Evolutionary conservation across 2,329 filamentous ascomycete species (phyloP).

Genomic region (Parascedosporium putredinis): DNA sequence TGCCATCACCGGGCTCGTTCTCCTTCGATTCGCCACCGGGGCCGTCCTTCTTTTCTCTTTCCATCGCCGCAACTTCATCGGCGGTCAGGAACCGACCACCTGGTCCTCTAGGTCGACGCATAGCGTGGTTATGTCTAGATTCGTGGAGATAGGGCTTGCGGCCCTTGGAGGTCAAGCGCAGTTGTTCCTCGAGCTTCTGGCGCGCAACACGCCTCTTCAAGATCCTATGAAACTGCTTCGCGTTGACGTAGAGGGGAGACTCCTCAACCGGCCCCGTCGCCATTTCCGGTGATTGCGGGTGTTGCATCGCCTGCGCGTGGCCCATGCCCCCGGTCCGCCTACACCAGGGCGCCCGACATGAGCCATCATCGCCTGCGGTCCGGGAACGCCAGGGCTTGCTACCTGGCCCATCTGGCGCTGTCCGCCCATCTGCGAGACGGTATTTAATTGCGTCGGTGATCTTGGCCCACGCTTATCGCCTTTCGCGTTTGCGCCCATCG

Average conservation of each 20-base stretch:
- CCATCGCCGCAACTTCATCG: conserved; percentile 87
- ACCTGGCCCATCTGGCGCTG: conserved; percentile 65
- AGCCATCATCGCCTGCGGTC: conserved; percentile 65
- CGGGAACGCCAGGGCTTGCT: conserved; percentile 63
- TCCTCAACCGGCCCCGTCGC: conserved; percentile 67
- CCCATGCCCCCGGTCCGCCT: conserved; percentile 46
- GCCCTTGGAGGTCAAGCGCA: conserved; percentile 87
- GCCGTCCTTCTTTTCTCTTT: conserved; percentile 45
- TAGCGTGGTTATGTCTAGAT: conserved; percentile 94
- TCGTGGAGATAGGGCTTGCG: conserved; percentile 96
- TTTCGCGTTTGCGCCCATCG: conserved; percentile 56
- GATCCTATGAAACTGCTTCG: conserved; percentile 97
- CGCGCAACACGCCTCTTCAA: conserved; percentile 86
- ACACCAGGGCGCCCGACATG: conserved; percentile 46
- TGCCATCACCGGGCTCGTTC: conserved; percentile 14
- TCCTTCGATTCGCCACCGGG: conserved; percentile 25
- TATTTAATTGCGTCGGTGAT: conserved; percentile 65
- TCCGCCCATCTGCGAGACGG: conserved; percentile 46
- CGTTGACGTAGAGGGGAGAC: conserved; percentile 93
- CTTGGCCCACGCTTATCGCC: conserved; percentile 61
- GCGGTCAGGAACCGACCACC: conserved; percentile 93
- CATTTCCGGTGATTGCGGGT: conserved; percentile 70
- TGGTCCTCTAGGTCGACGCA: conserved; percentile 86
- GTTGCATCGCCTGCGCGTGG: conserved; percentile 54
- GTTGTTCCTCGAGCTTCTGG: conserved; percentile 84